These are phyloP conservation scores for Mucor mucedo DNA, from an alignment of 371 early-diverging fungal genomes.

Conservation along the genomic window DNA sequence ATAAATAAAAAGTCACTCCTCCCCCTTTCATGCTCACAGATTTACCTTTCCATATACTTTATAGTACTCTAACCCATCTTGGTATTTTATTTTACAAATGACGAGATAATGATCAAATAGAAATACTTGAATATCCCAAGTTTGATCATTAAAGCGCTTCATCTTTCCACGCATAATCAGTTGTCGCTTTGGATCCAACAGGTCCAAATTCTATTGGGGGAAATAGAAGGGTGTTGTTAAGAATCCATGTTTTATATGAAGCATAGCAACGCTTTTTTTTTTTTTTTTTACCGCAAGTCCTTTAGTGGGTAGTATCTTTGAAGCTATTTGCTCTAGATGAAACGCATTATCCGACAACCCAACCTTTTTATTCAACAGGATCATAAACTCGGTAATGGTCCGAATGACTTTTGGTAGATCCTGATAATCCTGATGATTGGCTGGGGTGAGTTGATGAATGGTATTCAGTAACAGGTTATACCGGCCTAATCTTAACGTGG, in stretches of 20 bases:
- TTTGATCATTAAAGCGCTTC: slow-evolving; percentile 59
- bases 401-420: slow-evolving; percentile 68
- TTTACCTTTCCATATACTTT: slow-evolving; percentile 47
- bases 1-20: background rate
- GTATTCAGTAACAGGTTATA: slow-evolving; percentile 86
- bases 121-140: slow-evolving; percentile 74
- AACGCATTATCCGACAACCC: slow-evolving; percentile 87
- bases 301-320: slow-evolving; percentile 28
- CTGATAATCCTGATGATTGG: slow-evolving; percentile 75
- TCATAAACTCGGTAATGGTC: slow-evolving; percentile 66
- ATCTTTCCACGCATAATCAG: slow-evolving; percentile 83
- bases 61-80: slow-evolving; percentile 44
- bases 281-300: background rate
- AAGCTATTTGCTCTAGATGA: slow-evolving; percentile 57
- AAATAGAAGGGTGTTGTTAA: background rate
- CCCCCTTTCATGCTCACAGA: background rate
- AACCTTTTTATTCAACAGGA: slow-evolving; percentile 81
- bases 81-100: slow-evolving; percentile 69
- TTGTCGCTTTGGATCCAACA: slow-evolving; percentile 75
- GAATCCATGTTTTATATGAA: no score
- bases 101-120: slow-evolving; percentile 89
- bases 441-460: slow-evolving; percentile 79
- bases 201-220: slow-evolving; percentile 66
- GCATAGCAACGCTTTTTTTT: no score
- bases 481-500: slow-evolving; percentile 86